Percentiles rank a stretch among this genome's conserved stretches.
These are phyloP conservation scores for Puccinia hordei DNA, from an alignment of 1,284 basidiomycete species.

Conservation along the genomic window DNA sequence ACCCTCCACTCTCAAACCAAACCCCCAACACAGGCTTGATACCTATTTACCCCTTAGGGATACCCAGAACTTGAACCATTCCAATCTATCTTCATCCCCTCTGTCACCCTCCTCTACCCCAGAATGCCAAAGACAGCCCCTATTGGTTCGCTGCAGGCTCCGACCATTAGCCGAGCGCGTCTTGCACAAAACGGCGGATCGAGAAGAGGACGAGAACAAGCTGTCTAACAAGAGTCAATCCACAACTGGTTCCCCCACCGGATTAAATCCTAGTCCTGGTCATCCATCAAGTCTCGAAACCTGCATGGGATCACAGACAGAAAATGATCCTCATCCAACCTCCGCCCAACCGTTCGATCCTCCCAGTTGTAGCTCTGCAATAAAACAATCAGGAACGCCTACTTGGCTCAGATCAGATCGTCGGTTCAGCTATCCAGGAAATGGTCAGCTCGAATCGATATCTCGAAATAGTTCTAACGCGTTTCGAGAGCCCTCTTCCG, in stretches of 20 bases:
- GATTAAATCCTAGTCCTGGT: neutral
- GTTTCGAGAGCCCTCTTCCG: neutral
- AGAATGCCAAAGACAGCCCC: neutral
- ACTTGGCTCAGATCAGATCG: neutral
- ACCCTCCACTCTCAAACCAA: neutral
- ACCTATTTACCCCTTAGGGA: neutral
- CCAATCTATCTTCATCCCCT: neutral
- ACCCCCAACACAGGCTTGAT: neutral
- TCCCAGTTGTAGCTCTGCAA: neutral
- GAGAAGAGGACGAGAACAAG: neutral
- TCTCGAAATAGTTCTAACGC: neutral
- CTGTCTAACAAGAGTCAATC: neutral
- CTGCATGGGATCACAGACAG: neutral
- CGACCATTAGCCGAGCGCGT: conserved; percentile 7
- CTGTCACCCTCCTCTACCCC: neutral
- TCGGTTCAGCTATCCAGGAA: neutral
- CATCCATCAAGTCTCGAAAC: neutral
- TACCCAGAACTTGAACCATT: neutral
- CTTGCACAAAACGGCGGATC: neutral
- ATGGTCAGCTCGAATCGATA: neutral
- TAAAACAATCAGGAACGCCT: neutral
- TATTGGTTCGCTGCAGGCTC: conserved; percentile 13
- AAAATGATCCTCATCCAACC: neutral
- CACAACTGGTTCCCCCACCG: neutral
- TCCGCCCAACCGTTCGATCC: neutral